Conservation (phyloP, 2,329 filamentous ascomycete genomes). For the Cercospora janseana region DNA sequence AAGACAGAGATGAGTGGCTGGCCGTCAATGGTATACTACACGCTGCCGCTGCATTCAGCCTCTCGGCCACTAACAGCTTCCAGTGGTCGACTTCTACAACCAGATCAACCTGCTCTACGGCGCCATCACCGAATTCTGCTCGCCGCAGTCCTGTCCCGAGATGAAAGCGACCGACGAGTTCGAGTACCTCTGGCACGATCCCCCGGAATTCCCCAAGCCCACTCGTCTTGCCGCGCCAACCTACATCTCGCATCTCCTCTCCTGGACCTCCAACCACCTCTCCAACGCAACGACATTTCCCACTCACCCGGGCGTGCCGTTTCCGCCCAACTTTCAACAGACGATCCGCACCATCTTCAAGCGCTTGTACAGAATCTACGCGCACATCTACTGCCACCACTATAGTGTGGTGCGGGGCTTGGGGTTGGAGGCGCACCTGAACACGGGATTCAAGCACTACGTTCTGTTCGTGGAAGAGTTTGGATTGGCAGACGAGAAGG, state of each 20-base stretch:
- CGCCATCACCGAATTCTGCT: conserved; percentile 98
- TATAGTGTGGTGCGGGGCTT: conserved; percentile 95
- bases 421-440: conserved; percentile 92
- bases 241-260: conserved; percentile 97
- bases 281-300: conserved; percentile 95
- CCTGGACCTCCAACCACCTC: conserved; percentile 91
- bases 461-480: conserved; percentile 99
- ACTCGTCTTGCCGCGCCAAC: conserved; percentile 97
- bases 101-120: conserved; percentile 99
- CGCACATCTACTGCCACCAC: conserved; percentile 96
- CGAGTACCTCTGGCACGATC: conserved; percentile 99
- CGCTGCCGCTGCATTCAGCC: not conserved
- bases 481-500: conserved; percentile 79
- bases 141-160: conserved; percentile 91
- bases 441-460: conserved; percentile 99
- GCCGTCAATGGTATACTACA: conserved; percentile 77
- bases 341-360: conserved; percentile 99
- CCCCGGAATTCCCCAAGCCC: conserved; percentile 86
- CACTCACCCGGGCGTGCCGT: conserved; percentile 70
- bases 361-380: conserved; percentile 95
- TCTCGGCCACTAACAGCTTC: conserved; percentile 10
- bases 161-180: conserved; percentile 99
- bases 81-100: conserved; percentile 99
- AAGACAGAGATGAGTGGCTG: conserved; percentile 97
- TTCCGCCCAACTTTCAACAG: conserved; percentile 83